These are phyloP conservation scores for Selenicereus undatus DNA, from an alignment of 148 eudicot genomes.

Conservation along the genomic window DNA sequence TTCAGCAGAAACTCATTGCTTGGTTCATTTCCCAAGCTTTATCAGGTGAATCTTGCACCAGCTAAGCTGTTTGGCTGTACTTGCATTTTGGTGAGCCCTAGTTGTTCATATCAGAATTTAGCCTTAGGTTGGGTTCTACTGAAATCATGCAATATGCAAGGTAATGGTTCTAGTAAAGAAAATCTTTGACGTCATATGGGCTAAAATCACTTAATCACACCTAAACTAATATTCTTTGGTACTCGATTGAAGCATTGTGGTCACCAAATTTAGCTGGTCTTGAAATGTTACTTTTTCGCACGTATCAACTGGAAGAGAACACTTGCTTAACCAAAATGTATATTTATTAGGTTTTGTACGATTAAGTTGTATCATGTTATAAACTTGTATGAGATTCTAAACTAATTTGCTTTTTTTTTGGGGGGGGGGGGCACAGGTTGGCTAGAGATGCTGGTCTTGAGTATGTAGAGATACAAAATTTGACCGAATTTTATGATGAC, in stretches of 20 bases:
- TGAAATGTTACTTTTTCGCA: background rate
- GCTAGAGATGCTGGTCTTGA: slow-evolving; percentile 99
- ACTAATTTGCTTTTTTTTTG: slow-evolving; percentile 9
- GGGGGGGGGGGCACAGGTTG: slow-evolving; percentile 45
- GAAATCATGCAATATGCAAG: background rate
- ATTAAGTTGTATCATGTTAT: background rate
- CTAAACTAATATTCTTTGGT: background rate
- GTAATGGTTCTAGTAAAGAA: background rate
- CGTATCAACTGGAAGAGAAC: background rate
- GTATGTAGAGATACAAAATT: slow-evolving; percentile 83
- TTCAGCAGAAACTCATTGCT: slow-evolving; percentile 88
- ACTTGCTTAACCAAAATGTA: background rate
- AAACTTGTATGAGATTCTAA: background rate
- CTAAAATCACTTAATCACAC: no score
- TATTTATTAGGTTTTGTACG: background rate
- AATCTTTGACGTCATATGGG: background rate
- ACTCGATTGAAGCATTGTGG: background rate
- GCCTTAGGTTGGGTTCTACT: background rate
- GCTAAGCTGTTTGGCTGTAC: slow-evolving; percentile 4
- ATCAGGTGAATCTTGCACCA: slow-evolving; percentile 55
- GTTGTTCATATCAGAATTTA: background rate
- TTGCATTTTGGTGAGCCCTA: background rate
- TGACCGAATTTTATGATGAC: slow-evolving; percentile 95
- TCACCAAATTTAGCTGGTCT: background rate
- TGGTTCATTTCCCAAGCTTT: slow-evolving; percentile 97